A percentile compares a stretch with the other conserved stretches of the same genome.
phyloP scores from a whole-genome alignment of 192 early-diverging fungal genomes.

The Mortierella claussenii region DNA sequence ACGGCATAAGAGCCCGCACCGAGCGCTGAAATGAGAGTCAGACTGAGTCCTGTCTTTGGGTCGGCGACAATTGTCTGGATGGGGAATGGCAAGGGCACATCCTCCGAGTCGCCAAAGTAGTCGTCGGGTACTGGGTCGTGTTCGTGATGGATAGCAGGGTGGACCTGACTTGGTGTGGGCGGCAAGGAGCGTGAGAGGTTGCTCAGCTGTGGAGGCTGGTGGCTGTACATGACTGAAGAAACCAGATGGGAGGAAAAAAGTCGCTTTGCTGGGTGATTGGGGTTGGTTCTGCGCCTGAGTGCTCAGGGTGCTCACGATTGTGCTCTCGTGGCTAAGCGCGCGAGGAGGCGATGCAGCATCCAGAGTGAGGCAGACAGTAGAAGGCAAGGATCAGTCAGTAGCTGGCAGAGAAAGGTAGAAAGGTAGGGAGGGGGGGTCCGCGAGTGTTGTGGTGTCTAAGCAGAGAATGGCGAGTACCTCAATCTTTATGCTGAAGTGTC shows the following conservation, averaged over 20 bases:
- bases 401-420: no score
- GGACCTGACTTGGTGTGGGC: constrained; percentile 50
- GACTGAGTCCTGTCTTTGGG: constrained; percentile 42
- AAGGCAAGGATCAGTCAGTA: no score
- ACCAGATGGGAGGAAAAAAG: no score
- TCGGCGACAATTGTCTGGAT: constrained; percentile 56
- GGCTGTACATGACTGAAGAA: constrained; percentile 21
- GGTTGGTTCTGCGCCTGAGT: not conserved
- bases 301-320: not conserved
- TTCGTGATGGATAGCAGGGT: constrained; percentile 16
- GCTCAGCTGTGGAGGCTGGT: constrained; percentile 25
- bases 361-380: not conserved
- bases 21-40: constrained; percentile 61
- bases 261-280: no score
- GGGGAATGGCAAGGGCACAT: constrained; percentile 52
- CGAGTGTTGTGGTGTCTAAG: no score
- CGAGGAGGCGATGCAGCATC: not conserved
- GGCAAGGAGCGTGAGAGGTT: constrained; percentile 44
- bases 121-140: constrained; percentile 34
- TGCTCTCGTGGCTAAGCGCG: no score
- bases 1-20: constrained; percentile 81
- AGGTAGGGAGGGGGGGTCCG: no score
- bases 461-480: no score
- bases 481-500: no score
- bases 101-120: constrained; percentile 47